Conservation (phyloP, 257 asterid genomes). For the Lavandula angustifolia region DNA sequence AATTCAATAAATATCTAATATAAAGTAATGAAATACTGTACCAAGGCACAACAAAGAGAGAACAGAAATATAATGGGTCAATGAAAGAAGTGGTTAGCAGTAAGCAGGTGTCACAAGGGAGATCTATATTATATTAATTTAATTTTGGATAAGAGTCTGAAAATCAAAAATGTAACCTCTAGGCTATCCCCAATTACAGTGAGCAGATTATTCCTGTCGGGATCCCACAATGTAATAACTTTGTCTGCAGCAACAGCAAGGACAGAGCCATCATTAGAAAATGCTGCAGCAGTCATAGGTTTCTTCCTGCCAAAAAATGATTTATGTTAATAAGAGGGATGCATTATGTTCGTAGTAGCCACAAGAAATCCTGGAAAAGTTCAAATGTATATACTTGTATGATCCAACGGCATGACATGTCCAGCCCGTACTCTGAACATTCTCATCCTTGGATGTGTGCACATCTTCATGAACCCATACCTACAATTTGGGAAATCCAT, state of each 20-base stretch:
- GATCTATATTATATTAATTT: neutral
- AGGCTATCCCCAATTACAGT: constrained; percentile 79
- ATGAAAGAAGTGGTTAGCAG: constrained; percentile 18
- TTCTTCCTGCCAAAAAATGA: constrained; percentile 59
- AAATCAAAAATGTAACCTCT: constrained; percentile 51
- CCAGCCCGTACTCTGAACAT: constrained; percentile 67
- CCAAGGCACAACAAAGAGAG: neutral
- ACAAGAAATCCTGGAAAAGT: constrained; percentile 9
- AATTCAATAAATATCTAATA: constrained; percentile 23
- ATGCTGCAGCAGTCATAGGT: constrained; percentile 82
- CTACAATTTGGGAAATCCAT: constrained; percentile 43
- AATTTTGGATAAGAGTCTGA: neutral
- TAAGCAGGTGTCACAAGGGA: neutral
- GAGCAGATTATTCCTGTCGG: constrained; percentile 70
- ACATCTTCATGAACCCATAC: constrained; percentile 63
- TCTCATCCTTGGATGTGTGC: constrained; percentile 40
- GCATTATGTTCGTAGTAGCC: neutral
- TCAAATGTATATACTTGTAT: constrained; percentile 63
- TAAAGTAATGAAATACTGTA: neutral
- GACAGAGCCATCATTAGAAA: constrained; percentile 88
- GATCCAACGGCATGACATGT: constrained; percentile 96
- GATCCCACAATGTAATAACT: constrained; percentile 93
- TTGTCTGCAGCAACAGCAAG: constrained; percentile 93
- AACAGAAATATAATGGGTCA: neutral
- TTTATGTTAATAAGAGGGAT: constrained; percentile 20